Base-by-base conservation (phyloP, 176 grass and related monocot species). In the Luzula sylvatica region DNA sequence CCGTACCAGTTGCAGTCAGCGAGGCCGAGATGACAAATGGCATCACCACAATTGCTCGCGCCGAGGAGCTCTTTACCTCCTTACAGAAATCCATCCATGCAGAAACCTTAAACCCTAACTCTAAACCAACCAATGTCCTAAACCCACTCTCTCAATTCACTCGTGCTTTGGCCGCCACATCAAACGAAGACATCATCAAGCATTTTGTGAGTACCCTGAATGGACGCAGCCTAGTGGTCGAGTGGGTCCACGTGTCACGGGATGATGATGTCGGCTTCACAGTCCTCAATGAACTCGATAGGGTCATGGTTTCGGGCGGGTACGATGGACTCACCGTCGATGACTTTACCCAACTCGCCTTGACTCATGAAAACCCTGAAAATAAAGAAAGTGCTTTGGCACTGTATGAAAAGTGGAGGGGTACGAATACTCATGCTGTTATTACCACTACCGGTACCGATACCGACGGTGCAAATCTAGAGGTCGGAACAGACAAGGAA, bases 341-440 rank as follows among this genome's bases (percentile, higher is more conserved):
- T 59, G 63, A 55, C 42, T 47, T 78, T 51, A 50, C 58, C 42
- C 52, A 59, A 32, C 67, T 78, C 41, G 18, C 50, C 39, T 21
- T 15, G 21, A 54, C n/a, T n/a, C n/a, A 65, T 38, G 58, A 42
- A 58, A 59, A 35, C 13, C 42, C 65, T 66, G 9, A 7, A 45
- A 67, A 72, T 26, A 78, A 72, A 46, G 75, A 72, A 26, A 78
- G 35, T 19, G 75, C 61, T 15, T 71, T 19, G 52, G 17, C 32
- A 32, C 64, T 78, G 15, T 29, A 35, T 59, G 42, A 60, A 52
- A 78, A 56, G 30, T 78, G 67, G 75, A 53, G 65, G 25, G 50
- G 50, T 59, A 29, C 51, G 32, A 48, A 48, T 23, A 22, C 12
- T 46, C 20, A 53, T n/a, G 68, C 20, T 40, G 23, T 11, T 23